Percentiles rank a stretch among this genome's conserved stretches.
Conservation (phyloP, 176 grass and related monocot species). For the Echinochloa phyllopogon region DNA sequence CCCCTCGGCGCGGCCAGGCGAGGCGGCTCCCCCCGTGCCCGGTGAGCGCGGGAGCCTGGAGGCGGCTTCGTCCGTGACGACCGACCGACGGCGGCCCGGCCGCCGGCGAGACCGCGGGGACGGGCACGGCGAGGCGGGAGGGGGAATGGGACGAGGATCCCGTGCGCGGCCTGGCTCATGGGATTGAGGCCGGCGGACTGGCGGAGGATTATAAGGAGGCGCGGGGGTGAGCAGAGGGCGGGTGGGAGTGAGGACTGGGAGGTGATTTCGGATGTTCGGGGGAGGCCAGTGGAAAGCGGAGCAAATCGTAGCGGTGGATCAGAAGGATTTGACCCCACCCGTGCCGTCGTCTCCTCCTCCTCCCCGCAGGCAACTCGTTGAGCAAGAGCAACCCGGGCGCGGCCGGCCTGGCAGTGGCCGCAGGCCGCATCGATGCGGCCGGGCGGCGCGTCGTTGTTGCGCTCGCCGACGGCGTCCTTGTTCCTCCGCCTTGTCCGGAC, state of each 20-base stretch:
- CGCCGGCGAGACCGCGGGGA: not conserved
- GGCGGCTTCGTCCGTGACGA: not conserved
- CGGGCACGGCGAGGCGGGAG: not conserved
- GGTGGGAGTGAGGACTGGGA: not conserved
- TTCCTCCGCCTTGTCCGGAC: not conserved
- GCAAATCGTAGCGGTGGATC: not conserved
- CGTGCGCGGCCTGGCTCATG: slow-evolving; percentile 18
- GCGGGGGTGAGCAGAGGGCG: not conserved
- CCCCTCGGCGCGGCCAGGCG: not conserved
- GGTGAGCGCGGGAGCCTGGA: not conserved
- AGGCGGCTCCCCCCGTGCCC: not conserved
- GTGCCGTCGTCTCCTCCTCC: not conserved
- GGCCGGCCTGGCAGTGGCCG: no score
- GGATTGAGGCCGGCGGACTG: slow-evolving; percentile 18
- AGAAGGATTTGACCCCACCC: not conserved
- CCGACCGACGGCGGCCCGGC: not conserved
- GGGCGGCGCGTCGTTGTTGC: not conserved
- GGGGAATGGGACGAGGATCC: slow-evolving; percentile 1
- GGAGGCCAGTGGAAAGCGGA: not conserved
- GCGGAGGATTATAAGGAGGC: not conserved
- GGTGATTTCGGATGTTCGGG: not conserved
- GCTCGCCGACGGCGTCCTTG: not conserved
- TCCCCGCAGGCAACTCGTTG: not conserved
- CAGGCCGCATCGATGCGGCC: not conserved
- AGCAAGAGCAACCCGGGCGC: no score